These are phyloP conservation scores for Trichothecium roseum DNA, from an alignment of 2,329 filamentous ascomycete genomes.

Conservation along the genomic window DNA sequence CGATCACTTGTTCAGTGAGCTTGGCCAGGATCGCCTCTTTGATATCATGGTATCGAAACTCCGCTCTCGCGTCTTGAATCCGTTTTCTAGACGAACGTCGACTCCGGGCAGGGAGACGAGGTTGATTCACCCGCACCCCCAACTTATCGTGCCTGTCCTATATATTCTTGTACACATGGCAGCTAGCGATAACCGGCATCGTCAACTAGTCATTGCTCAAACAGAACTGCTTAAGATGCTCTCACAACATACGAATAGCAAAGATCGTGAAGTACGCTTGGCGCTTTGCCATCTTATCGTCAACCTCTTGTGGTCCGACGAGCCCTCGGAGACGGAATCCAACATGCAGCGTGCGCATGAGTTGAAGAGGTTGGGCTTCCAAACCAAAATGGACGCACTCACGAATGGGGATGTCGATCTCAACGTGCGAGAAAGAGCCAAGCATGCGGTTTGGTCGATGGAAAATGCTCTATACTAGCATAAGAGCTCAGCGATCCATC, in stretches of 20 bases:
- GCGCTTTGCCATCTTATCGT: slow-evolving; percentile 75
- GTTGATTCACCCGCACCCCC: slow-evolving; percentile 47
- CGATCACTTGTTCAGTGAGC: slow-evolving; percentile 65
- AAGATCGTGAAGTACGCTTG: slow-evolving; percentile 62
- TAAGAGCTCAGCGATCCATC: background rate
- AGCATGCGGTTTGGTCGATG: slow-evolving; percentile 67
- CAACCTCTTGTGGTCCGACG: slow-evolving; percentile 60
- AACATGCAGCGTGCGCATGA: slow-evolving; percentile 58
- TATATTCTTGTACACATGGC: slow-evolving; percentile 84
- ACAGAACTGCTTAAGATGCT: slow-evolving; percentile 64
- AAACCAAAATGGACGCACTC: slow-evolving; percentile 53
- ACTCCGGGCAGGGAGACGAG: slow-evolving; percentile 28
- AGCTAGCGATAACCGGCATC: slow-evolving; percentile 67
- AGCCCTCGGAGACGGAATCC: slow-evolving; percentile 46
- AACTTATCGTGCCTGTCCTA: slow-evolving; percentile 68
- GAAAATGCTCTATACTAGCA: slow-evolving; percentile 27
- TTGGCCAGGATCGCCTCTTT: slow-evolving; percentile 71
- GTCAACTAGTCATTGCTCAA: slow-evolving; percentile 68
- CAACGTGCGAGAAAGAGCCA: slow-evolving; percentile 76
- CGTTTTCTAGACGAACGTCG: slow-evolving; percentile 33
- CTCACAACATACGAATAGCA: slow-evolving; percentile 62
- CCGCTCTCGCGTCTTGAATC: slow-evolving; percentile 46
- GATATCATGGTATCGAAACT: slow-evolving; percentile 73
- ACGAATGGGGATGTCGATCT: slow-evolving; percentile 59
- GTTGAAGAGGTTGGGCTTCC: slow-evolving; percentile 62